Conservation (phyloP, 352 stramenopile species). For the Globisporangium apiculatum region DNA sequence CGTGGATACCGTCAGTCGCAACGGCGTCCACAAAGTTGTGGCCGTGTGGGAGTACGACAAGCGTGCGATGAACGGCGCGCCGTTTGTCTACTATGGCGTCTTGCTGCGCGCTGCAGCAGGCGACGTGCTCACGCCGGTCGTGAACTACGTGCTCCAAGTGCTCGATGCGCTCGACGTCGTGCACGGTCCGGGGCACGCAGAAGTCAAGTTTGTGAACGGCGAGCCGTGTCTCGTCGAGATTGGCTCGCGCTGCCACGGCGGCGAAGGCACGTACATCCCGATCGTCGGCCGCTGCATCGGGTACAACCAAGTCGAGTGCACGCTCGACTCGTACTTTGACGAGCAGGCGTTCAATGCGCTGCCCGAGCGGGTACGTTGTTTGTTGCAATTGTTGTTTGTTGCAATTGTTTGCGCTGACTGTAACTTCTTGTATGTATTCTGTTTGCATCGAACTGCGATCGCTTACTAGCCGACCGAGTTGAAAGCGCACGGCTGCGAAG, state of each 20-base stretch:
- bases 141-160: slow-evolving; percentile 64
- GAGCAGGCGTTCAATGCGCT: slow-evolving; percentile 47
- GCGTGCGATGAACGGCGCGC: slow-evolving; percentile 84
- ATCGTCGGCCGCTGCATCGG: slow-evolving; percentile 86
- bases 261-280: slow-evolving; percentile 89
- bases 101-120: slow-evolving; percentile 46
- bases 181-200: slow-evolving; percentile 78
- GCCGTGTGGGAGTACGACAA: slow-evolving; percentile 98
- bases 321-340: slow-evolving; percentile 85
- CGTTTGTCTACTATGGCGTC: slow-evolving; percentile 94
- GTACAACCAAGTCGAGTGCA: slow-evolving; percentile 91
- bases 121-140: slow-evolving; percentile 35
- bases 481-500: slow-evolving; percentile 84
- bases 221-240: slow-evolving; percentile 94
- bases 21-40: slow-evolving; percentile 92
- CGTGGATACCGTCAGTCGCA: slow-evolving; percentile 92
- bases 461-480: slow-evolving; percentile 40
- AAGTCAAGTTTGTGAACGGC: slow-evolving; percentile 78
- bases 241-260: slow-evolving; percentile 91
- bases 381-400: neutral
- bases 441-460: slow-evolving; percentile 9
- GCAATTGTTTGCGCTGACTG: neutral
- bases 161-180: slow-evolving; percentile 79
- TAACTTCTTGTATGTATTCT: neutral
- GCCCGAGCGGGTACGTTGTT: slow-evolving; percentile 19